Percentiles rank a stretch among this genome's conserved stretches.
Evolutionary conservation across 2,329 filamentous ascomycete species (phyloP).

Genomic region (Fusarium sp.): DNA sequence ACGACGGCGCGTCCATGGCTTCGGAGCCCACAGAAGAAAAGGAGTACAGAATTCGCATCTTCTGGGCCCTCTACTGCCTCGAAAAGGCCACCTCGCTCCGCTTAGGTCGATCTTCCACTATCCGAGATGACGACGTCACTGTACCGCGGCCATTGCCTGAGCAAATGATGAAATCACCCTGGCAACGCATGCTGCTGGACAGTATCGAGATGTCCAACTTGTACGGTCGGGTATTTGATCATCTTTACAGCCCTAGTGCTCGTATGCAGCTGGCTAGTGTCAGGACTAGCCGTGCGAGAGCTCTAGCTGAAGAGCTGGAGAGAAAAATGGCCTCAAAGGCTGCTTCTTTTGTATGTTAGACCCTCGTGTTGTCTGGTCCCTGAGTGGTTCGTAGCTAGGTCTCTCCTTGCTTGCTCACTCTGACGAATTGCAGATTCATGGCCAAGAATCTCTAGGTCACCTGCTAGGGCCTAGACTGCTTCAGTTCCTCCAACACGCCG

Average conservation of each 20-base stretch:
- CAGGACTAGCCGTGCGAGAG: not conserved
- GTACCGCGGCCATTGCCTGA: conserved; percentile 17
- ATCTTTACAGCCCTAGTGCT: not conserved
- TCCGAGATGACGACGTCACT: conserved; percentile 49
- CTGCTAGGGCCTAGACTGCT: not conserved
- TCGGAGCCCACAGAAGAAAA: conserved; percentile 23
- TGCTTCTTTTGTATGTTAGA: not conserved
- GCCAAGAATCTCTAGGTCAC: not conserved
- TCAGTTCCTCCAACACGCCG: not conserved
- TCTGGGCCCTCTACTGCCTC: conserved; percentile 47
- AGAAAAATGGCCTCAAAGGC: not conserved
- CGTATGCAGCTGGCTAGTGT: not conserved
- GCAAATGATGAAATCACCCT: not conserved
- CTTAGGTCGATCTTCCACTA: conserved; percentile 45
- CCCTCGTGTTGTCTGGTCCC: too few species aligned
- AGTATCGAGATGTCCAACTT: not conserved
- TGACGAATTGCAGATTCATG: not conserved
- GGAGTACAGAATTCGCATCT: conserved; percentile 33
- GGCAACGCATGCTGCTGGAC: not conserved
- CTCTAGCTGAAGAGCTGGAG: not conserved
- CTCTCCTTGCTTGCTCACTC: too few species aligned
- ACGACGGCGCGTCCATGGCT: conserved; percentile 28
- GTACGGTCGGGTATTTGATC: not conserved
- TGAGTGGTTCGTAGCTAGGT: too few species aligned
- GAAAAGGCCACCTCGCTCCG: conserved; percentile 48